phyloP scores from a whole-genome alignment of 2,329 filamentous ascomycete genomes.

The Bipolaris zeicola region DNA sequence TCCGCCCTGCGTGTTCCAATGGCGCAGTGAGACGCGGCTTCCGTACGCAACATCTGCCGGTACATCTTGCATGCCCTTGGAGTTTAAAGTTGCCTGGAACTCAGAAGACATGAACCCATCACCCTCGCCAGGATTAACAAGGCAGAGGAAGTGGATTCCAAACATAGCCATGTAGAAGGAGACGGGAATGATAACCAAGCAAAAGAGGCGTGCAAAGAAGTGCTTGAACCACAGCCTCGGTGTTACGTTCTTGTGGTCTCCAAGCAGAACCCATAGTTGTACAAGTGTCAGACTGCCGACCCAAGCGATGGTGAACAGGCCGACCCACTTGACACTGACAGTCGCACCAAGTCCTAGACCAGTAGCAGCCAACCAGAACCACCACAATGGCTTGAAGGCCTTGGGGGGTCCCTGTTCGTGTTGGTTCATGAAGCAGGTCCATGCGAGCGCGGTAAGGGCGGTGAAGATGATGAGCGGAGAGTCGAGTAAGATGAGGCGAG shows the following conservation, averaged over 20 bases:
- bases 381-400: slow-evolving; percentile 90
- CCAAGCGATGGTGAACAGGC: slow-evolving; percentile 98
- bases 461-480: slow-evolving; percentile 93
- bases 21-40: slow-evolving; percentile 82
- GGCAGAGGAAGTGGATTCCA: slow-evolving; percentile 90
- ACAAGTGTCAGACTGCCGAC: slow-evolving; percentile 87
- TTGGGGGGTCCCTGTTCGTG: slow-evolving; percentile 89
- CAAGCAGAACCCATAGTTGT: slow-evolving; percentile 94
- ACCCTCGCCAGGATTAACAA: slow-evolving; percentile 93
- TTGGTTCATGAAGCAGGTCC: slow-evolving; percentile 93
- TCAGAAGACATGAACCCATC: slow-evolving; percentile 99
- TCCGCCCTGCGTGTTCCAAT: slow-evolving; percentile 96
- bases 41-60: slow-evolving; percentile 90
- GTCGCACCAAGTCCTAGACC: slow-evolving; percentile 89
- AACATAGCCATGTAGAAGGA: slow-evolving; percentile 98
- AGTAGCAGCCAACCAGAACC: slow-evolving; percentile 93
- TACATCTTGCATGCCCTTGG: slow-evolving; percentile 94
- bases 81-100: slow-evolving; percentile 96
- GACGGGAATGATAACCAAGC: slow-evolving; percentile 84
- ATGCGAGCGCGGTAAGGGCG: slow-evolving; percentile 86
- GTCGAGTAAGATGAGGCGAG: slow-evolving; percentile 92
- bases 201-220: slow-evolving; percentile 87
- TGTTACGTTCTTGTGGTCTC: slow-evolving; percentile 84
- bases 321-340: slow-evolving; percentile 97
- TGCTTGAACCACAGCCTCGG: slow-evolving; percentile 90